Evolutionary conservation across 176 grass and related monocot genomes (phyloP).

Genomic region (bread wheat (Triticum aestivum)): IWGSC_CS_RefSeq_v2.1 NC_057794.1:376862225-376862724

Average conservation of each 20-base stretch:
- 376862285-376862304: neutral
- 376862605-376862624: neutral
- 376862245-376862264: neutral
- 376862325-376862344: neutral
- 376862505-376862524: neutral
- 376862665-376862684: slow-evolving; percentile 66
- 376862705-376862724: slow-evolving; percentile 63
- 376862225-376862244: neutral
- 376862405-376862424: slow-evolving; percentile 38
- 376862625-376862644: neutral
- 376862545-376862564: neutral
- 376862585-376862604: slow-evolving; percentile 2
- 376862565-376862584: slow-evolving; percentile 2
- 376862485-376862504: neutral
- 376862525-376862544: neutral
- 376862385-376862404: slow-evolving; percentile 69
- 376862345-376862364: slow-evolving; percentile 90
- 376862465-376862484: slow-evolving; percentile 47
- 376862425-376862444: slow-evolving; percentile 38
- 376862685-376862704: slow-evolving; percentile 57
- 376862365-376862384: slow-evolving; percentile 82
- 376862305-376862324: neutral
- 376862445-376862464: slow-evolving; percentile 53
- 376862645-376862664: neutral
- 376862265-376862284: neutral